Base-by-base conservation (phyloP, 1,139 yeast genomes). In the Kodamaea derodonti region DNA sequence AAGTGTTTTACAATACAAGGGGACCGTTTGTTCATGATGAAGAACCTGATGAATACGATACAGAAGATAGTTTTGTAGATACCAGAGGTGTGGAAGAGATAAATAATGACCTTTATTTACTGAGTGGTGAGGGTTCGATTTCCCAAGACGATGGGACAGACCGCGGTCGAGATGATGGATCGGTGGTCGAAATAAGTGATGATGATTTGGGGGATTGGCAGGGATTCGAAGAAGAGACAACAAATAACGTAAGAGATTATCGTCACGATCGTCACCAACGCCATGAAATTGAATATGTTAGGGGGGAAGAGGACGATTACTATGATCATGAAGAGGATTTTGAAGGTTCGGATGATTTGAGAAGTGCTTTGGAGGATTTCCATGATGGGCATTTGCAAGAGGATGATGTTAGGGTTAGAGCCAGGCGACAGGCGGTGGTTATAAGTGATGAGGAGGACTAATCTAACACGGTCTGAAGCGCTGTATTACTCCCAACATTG, bases 1-100 rank as follows among this genome's bases (percentile, higher is more conserved):
- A 42, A 26, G 45, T 41, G 12, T 56, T 54, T 38, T 60, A 53
- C 39, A 65, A 62, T 27, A 51, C 58, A 2, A 69, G 14, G 2
- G 39, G 36, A 2, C 25, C 29, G 3, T 27, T 15, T 14, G 35
- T 14, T 20, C 42, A 33, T 12, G 43, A 36, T 14, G 42, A 32
- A 8, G 43, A 41, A 8, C 29, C 14, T 10, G 47, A 48, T 14
- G 48, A 40, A 14, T 52, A 52, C 38, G 58, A 53, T 32, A 43
- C 50, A 14, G 50, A 47, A 10, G 59, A 54, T 36, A 51, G 58
- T 33, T 55, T 55, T 36, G 47, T 54, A 14, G 58, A 54, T 33
- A 38, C 42, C 7, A 36, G 57, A 20, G 51, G 40, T n/a, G 29
- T 37, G 14, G 42, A 35, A 3, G 51, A 45, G 22, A 47, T 47